Base-by-base conservation (phyloP, 148 eudicot genomes). In the Camellia granthamiana region DNA sequence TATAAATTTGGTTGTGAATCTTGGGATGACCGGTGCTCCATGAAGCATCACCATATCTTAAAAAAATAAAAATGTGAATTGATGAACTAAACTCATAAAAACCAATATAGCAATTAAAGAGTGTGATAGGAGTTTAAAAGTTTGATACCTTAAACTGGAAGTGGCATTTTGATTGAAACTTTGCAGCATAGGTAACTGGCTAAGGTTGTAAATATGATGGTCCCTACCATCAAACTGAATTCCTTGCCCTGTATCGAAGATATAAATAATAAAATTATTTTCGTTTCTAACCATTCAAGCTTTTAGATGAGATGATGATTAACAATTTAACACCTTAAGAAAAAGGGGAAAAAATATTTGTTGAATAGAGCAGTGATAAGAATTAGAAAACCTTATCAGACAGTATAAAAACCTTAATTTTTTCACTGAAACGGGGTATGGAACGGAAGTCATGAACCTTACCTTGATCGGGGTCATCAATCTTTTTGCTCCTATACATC, bases 401-500 rank as follows among this genome's bases (percentile, higher is more conserved):
- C 12, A 5, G 15, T 4, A 18, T 0, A 69, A 7, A 81, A 86
- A 81, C 85, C 86, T 84, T 82, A 84, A 68, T 66, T 74, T 73
- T 42, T 47, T 60, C 58, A 54, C 49, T 21, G 41, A 6, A 38
- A 19, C 75, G 64, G 8, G n/a, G 67, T 72, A 5, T 19, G 6
- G 49, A 58, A 19, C 1, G 38, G 38, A 30, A 30, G 38, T 30
- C 38, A 59, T 42, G 62, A 12, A 62, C 46, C 67, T 54, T 86
- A 92, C 97, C 94, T 88, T 91, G 92, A 86, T 91, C 87, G 11
- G 92, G 91, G 81, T 94, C 93, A 77, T 92, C 94, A 13, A 83
- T 83, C 89, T 90, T 94, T 87, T 94, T 94, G 97, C 97, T 94
- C 79, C 98, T 83, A 69, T 94, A 86, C 98, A 94, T 94, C 98